Base-by-base conservation (phyloP, 768 basidiomycete species). In the Leccinum boreale region DNA sequence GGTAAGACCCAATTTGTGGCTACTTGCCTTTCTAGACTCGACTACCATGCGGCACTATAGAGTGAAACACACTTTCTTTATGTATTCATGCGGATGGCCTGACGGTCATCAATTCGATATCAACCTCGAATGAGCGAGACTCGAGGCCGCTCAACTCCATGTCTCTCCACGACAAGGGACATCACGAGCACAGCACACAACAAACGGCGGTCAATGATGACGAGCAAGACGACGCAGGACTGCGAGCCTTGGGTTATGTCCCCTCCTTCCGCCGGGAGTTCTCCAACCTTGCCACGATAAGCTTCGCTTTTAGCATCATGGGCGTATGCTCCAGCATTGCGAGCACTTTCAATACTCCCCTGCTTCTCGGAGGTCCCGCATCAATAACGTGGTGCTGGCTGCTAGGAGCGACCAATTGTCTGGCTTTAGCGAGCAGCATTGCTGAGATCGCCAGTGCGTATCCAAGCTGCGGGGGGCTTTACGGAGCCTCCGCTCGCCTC, bases 401-500 rank as follows among this genome's bases (percentile, higher is more conserved):
- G 17, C 51, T 73, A 3, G 72, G 73, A 0, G 56, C 59, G 4
- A 54, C 17, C 0, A 73, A 70, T 45, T 72, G 70, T 49, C 28
- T 70, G n/a, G 60, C 72, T 6, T 54, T 74, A 7, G 67, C 69
- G 15, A 64, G 68, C 39, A 73, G 72, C 12, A 63, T 73, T 24
- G 33, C 71, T 3, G 71, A 73, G 57, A 36, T 73, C 9, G 71
- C 67, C 59, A 73, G 71, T 5, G 70, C 71, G 3, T 71, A 67
- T 61, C 70, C 70, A 42, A 73, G 69, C 9, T 70, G 69, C 15
- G 69, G 68, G 6, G 70, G 62, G 9, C 51, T 70, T 3, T 90
- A 90, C 63, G 89, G 88, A n/a, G 89, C 89, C 3, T 90, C 89
- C 26, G 87, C 88, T n/a, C 83, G 85, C 65, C 74, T 90, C 9